Evolutionary conservation across 2,329 filamentous ascomycete genomes (phyloP).

Genomic region (Alternaria panax): DNA sequence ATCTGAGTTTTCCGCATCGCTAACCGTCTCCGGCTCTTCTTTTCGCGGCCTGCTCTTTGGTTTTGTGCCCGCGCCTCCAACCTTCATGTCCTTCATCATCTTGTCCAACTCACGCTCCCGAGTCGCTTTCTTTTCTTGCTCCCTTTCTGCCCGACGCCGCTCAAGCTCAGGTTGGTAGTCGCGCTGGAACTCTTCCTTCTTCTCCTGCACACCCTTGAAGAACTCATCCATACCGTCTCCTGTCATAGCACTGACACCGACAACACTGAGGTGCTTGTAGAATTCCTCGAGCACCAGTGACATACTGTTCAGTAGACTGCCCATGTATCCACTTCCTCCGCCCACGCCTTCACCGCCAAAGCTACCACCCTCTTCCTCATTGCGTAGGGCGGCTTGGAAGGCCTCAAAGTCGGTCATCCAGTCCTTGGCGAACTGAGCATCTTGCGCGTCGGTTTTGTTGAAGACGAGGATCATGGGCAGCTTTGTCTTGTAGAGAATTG

Average conservation of each 20-base stretch:
- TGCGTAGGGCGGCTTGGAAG: conserved; percentile 84
- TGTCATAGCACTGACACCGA: conserved; percentile 91
- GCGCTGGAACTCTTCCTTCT: conserved; percentile 83
- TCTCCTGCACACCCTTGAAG: conserved; percentile 86
- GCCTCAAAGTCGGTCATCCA: conserved; percentile 99
- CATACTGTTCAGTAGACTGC: conserved; percentile 95
- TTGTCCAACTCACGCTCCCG: conserved; percentile 85
- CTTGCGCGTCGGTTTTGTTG: conserved; percentile 97
- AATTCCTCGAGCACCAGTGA: conserved; percentile 97
- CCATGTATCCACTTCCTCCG: conserved; percentile 90
- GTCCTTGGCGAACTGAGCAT: conserved; percentile 89
- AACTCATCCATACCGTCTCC: conserved; percentile 93
- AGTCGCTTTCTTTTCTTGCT: conserved; percentile 73
- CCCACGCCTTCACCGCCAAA: conserved; percentile 77
- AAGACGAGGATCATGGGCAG: conserved; percentile 98
- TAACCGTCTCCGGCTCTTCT: conserved; percentile 60
- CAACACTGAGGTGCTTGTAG: conserved; percentile 90
- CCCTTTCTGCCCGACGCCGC: conserved; percentile 75
- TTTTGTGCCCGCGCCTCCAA: conserved; percentile 50
- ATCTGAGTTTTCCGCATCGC: conserved; percentile 60
- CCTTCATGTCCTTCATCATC: conserved; percentile 92
- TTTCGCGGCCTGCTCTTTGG: conserved; percentile 47
- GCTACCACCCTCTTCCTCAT: conserved; percentile 79
- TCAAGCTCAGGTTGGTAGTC: conserved; percentile 95
- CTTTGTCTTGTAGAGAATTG: conserved; percentile 98